Evolutionary conservation across 371 early-diverging fungal genomes (phyloP).

Genomic region (Choanephora cucurbitarum): DNA sequence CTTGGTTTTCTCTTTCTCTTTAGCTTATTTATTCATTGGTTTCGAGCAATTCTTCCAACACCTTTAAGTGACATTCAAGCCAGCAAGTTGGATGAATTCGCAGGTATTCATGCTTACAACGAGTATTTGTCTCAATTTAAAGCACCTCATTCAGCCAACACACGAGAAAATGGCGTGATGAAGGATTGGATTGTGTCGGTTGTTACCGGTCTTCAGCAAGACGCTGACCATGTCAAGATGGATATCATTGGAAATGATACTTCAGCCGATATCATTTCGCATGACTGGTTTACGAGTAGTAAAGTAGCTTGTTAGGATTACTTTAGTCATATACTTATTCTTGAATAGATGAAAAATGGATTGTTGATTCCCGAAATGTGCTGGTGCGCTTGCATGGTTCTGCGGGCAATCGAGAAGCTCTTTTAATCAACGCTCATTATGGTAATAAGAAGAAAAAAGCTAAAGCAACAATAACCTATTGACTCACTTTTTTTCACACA

Average conservation of each 20-base stretch:
- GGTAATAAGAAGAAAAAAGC: no score
- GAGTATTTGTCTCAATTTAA: constrained; percentile 52
- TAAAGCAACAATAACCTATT: not conserved
- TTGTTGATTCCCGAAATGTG: constrained; percentile 52
- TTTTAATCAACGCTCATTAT: constrained; percentile 59
- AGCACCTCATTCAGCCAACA: constrained; percentile 57
- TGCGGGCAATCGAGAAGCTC: constrained; percentile 45
- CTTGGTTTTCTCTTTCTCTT: constrained; percentile 21
- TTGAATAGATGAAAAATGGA: constrained; percentile 39
- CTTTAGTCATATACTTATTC: no score
- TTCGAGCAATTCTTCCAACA: constrained; percentile 33
- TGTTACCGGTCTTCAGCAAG: constrained; percentile 34
- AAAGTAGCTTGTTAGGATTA: constrained; percentile 31
- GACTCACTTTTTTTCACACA: constrained; percentile 14
- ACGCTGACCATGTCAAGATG: constrained; percentile 31
- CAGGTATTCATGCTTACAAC: constrained; percentile 56
- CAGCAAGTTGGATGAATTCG: constrained; percentile 32
- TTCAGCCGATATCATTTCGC: constrained; percentile 16
- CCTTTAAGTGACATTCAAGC: constrained; percentile 42
- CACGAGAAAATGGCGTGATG: constrained; percentile 46
- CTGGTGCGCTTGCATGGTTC: constrained; percentile 51
- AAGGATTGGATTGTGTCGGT: constrained; percentile 37
- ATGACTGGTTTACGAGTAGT: constrained; percentile 34
- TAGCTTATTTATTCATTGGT: constrained; percentile 18
- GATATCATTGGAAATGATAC: constrained; percentile 47